These are phyloP conservation scores for Trichoderma polysporum DNA, from an alignment of 2,329 filamentous ascomycete species.

Conservation along the genomic window DNA sequence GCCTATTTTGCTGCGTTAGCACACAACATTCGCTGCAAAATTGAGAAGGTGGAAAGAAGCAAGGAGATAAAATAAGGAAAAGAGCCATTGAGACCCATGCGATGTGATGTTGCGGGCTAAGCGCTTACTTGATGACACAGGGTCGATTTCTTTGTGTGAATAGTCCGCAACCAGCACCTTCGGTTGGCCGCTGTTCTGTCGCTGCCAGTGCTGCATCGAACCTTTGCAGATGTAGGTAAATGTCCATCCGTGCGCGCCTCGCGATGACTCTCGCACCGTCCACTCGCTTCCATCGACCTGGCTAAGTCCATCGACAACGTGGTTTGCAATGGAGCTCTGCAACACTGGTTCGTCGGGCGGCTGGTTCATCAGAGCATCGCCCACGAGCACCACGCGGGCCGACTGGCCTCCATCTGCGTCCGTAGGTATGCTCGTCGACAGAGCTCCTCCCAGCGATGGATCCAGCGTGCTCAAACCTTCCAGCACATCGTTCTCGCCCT, in stretches of 20 bases:
- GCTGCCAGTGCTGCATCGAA: constrained; percentile 52
- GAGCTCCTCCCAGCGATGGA: constrained; percentile 35
- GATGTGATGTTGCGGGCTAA: neutral
- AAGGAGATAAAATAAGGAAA: neutral
- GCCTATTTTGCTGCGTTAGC: constrained; percentile 34
- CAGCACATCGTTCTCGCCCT: constrained; percentile 37
- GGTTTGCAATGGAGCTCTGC: constrained; percentile 50
- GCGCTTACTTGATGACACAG: constrained; percentile 44
- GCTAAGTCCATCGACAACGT: constrained; percentile 46
- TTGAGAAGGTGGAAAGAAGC: neutral
- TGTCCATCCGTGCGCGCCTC: constrained; percentile 50
- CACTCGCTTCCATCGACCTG: constrained; percentile 50
- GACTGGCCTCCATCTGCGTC: constrained; percentile 26
- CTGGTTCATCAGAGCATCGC: constrained; percentile 50
- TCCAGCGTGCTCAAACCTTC: constrained; percentile 38
- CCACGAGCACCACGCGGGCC: constrained; percentile 43
- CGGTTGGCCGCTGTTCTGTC: constrained; percentile 43
- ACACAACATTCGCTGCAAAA: neutral
- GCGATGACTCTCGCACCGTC: constrained; percentile 46
- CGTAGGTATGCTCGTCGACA: constrained; percentile 22
- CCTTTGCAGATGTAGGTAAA: constrained; percentile 55
- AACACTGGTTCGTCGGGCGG: constrained; percentile 47
- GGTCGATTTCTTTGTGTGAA: constrained; percentile 48
- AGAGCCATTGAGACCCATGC: neutral
- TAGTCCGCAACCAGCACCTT: constrained; percentile 49